These are phyloP conservation scores for Fomitopsis serialis DNA, from an alignment of 768 basidiomycete genomes.

Conservation along the genomic window DNA sequence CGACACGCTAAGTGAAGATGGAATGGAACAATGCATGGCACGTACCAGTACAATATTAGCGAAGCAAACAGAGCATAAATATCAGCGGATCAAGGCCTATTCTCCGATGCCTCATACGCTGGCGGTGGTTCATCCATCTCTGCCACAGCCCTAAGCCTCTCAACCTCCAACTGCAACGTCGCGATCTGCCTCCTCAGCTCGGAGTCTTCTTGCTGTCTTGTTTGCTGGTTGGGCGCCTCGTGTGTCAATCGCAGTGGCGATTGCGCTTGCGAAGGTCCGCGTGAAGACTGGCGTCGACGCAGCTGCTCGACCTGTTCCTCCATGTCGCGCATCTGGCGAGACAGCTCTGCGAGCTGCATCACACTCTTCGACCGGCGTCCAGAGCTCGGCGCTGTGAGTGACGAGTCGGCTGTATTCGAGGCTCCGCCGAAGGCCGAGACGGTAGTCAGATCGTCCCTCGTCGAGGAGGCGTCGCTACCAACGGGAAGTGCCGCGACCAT, in stretches of 20 bases:
- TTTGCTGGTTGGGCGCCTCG: no score
- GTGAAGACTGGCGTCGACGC: background rate
- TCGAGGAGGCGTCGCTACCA: background rate
- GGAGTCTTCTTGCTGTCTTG: background rate
- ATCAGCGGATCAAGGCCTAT: background rate
- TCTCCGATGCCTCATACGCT: background rate
- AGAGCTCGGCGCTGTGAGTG: background rate
- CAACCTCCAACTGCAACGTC: background rate
- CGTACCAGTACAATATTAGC: no score
- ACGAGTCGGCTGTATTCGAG: background rate
- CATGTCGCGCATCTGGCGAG: background rate
- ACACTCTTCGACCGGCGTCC: background rate
- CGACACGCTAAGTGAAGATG: no score
- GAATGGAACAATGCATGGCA: no score
- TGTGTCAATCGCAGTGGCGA: background rate
- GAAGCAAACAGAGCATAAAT: no score
- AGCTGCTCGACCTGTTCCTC: background rate
- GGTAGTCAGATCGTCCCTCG: background rate
- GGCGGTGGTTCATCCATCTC: background rate
- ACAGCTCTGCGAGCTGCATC: background rate
- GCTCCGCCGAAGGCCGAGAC: background rate
- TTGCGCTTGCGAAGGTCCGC: background rate
- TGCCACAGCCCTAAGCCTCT: background rate
- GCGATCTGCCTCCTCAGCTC: background rate
- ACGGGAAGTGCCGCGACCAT: background rate